Evolutionary conservation across 257 asterid species (phyloP), one percentile per base, ranked within the genome.

Genomic region (Mitragyna speciosa): DNA sequence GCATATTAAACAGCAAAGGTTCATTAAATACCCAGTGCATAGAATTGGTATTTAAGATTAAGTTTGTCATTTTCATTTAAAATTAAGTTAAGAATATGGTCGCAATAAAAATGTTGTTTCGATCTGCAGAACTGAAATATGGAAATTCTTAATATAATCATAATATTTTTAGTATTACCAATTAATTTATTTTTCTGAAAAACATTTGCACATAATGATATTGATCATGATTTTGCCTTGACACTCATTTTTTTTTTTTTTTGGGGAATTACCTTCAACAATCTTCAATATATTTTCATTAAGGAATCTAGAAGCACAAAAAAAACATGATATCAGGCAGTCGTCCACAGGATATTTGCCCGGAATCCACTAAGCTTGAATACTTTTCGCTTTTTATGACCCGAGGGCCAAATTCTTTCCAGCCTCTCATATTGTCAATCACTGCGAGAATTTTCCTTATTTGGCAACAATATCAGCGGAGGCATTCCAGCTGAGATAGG

Each of bases 381-480:
- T 0, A 0, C 7, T 33, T 73, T 30, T 0, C 1, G 30, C 49
- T 73, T 47, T 73, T 0, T 9, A 5, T 0, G 17, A 73, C 52
- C 66, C 8, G 56, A 30, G 28, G 77, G 77, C 54, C 45, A 51
- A 52, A 73, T 73, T 28, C 77, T 67, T 52, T 12, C 49, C 33
- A 73, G 49, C 33, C 30, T 73, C 28, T 52, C 77, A 24, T 74
- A 31, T 5, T 74, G 78, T 54, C 51, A 14, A 17, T 74, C 33
- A 11, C 49, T 74, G 15, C 3, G 7, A 54, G 2, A 31, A 33
- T 19, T 74, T 33, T 31, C 51, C 0, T 7, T 19, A 11, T 73
- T 12, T n/a, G n/a, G n/a, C n/a, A 6, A 72, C 76, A n/a, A 47
- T 47, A 14, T 72, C 3, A 16, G 16, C 0, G 76, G 76, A 6